Percentiles rank a stretch among this genome's conserved stretches.
phyloP scores from a whole-genome alignment of 345 rosid species.

The Linum lewisii region DNA sequence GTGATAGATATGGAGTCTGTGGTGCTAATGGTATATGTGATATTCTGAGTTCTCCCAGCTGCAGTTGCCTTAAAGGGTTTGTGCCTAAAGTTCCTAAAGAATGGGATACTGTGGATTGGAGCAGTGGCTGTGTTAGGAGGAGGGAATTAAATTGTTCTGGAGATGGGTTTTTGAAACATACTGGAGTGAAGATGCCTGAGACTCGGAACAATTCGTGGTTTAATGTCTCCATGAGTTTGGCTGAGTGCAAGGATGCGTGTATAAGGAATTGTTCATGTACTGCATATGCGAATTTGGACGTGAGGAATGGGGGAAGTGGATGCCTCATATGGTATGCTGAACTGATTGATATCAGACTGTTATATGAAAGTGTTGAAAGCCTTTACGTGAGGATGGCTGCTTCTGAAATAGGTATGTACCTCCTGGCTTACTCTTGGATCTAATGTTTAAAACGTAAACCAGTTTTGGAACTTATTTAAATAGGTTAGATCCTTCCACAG shows the following conservation, averaged over 20 bases:
- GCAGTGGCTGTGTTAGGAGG: not conserved
- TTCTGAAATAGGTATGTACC: not conserved
- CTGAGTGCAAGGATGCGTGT: not conserved
- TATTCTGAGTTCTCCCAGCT: not conserved
- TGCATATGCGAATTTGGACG: not conserved
- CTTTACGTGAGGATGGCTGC: slow-evolving; percentile 1
- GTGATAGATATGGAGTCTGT: not conserved
- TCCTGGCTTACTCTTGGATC: no score
- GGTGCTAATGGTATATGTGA: not conserved
- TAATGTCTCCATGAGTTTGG: not conserved
- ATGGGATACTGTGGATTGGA: not conserved
- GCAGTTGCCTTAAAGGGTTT: slow-evolving; percentile 2
- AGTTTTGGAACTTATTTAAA: no score
- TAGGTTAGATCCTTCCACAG: no score
- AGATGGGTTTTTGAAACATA: not conserved
- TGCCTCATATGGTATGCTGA: not conserved
- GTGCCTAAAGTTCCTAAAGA: not conserved
- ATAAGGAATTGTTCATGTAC: not conserved
- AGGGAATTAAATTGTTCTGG: not conserved
- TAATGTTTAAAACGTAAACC: no score
- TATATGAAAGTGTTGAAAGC: not conserved
- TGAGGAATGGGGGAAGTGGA: not conserved
- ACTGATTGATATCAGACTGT: not conserved
- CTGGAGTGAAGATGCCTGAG: not conserved
- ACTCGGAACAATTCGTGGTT: not conserved